phyloP scores from a whole-genome alignment of 306 rosid genomes.

The Mucuna pruriens region DNA sequence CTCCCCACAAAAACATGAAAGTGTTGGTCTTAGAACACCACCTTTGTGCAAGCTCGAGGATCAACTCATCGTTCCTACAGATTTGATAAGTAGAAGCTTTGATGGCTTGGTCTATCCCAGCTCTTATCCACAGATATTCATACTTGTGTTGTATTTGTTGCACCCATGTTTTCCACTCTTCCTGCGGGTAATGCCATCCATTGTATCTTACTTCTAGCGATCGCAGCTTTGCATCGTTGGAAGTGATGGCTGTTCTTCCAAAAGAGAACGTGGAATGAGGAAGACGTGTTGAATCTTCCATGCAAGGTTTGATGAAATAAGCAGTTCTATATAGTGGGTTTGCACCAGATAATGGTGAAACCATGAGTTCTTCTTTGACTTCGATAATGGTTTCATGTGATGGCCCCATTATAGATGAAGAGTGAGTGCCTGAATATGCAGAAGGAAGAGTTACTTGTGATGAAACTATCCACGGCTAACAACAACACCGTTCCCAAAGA shows the following conservation, averaged over 20 bases:
- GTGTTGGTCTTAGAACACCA: slow-evolving; percentile 56
- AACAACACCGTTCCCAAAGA: too few species aligned
- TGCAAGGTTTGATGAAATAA: slow-evolving; percentile 43
- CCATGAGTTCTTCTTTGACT: slow-evolving; percentile 42
- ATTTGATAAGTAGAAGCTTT: slow-evolving; percentile 49
- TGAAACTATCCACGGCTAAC: too few species aligned
- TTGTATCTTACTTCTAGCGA: background rate
- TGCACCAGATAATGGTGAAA: slow-evolving; percentile 31
- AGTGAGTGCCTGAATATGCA: too few species aligned
- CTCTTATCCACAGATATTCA: slow-evolving; percentile 38
- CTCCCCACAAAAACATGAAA: slow-evolving; percentile 65
- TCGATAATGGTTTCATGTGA: slow-evolving; percentile 20
- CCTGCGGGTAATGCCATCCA: slow-evolving; percentile 38
- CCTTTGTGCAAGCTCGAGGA: slow-evolving; percentile 40
- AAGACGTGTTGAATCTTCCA: background rate
- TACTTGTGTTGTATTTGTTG: slow-evolving; percentile 25
- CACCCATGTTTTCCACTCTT: slow-evolving; percentile 48
- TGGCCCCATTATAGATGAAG: background rate
- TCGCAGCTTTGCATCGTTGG: background rate
- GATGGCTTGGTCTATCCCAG: slow-evolving; percentile 59
- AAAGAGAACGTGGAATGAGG: background rate
- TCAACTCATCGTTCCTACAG: slow-evolving; percentile 25
- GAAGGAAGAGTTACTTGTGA: too few species aligned
- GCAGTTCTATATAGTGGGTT: slow-evolving; percentile 33
- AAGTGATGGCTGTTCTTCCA: background rate